Evolutionary conservation across 2,329 filamentous ascomycete genomes (phyloP).

Genomic region (Colletotrichum ledebouriae): DNA sequence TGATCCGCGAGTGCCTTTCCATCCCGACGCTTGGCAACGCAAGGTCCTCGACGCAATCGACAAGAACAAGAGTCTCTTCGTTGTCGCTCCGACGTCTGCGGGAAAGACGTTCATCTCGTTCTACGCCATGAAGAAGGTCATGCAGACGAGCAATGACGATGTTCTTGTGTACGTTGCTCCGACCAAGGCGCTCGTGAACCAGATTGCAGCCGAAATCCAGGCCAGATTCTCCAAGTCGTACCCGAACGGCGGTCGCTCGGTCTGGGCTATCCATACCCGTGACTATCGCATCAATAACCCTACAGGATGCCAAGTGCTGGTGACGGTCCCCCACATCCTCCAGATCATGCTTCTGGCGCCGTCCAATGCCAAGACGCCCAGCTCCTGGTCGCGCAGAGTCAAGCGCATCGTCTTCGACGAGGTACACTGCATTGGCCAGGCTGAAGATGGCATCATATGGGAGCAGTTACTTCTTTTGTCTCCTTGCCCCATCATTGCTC

Average conservation of each 20-base stretch:
- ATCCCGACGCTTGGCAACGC: conserved; percentile 83
- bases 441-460: conserved; percentile 73
- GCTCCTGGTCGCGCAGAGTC: conserved; percentile 74
- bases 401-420: conserved; percentile 87
- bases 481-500: conserved; percentile 82
- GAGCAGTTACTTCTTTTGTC: conserved; percentile 81
- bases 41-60: conserved; percentile 81
- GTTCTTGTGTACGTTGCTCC: conserved; percentile 85
- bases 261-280: conserved; percentile 84
- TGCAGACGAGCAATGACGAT: conserved; percentile 76
- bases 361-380: conserved; percentile 68
- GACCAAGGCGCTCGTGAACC: conserved; percentile 86
- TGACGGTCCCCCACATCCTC: conserved; percentile 83
- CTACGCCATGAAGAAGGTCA: conserved; percentile 84
- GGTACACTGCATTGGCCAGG: conserved; percentile 83
- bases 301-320: conserved; percentile 78
- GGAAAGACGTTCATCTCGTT: conserved; percentile 90
- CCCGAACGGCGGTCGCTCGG: conserved; percentile 71
- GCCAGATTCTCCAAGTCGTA: conserved; percentile 79
- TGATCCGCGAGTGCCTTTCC: conserved; percentile 77
- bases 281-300: conserved; percentile 83
- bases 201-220: conserved; percentile 84
- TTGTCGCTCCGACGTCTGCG: conserved; percentile 82
- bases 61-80: conserved; percentile 76
- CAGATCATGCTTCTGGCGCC: conserved; percentile 82